These are phyloP conservation scores for Candida sphagnicola DNA, from an alignment of 805 yeast genomes.

Conservation along the genomic window DNA sequence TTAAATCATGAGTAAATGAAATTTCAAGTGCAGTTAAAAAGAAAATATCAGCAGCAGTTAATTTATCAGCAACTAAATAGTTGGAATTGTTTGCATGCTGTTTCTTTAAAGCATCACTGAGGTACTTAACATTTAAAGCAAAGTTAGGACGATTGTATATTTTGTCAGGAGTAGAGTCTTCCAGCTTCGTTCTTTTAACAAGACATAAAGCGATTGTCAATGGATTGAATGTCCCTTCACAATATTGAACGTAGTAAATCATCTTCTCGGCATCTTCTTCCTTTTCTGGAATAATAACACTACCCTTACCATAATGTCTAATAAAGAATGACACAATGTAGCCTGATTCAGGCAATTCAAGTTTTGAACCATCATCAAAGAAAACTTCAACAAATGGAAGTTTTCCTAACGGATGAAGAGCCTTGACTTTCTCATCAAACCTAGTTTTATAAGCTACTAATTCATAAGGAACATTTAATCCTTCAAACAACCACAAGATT, in stretches of 20 bases:
- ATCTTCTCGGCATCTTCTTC: constrained; percentile 40
- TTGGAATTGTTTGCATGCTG: constrained; percentile 23
- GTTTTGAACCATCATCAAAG: constrained; percentile 15
- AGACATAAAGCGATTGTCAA: constrained; percentile 30
- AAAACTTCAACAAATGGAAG: constrained; percentile 26
- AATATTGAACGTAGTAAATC: constrained; percentile 48
- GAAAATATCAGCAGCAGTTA: constrained; percentile 35
- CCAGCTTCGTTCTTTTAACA: neutral
- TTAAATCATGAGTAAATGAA: neutral
- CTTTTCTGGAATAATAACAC: constrained; percentile 32
- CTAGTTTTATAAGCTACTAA: constrained; percentile 23
- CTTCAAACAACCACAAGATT: constrained; percentile 34
- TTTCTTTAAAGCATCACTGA: constrained; percentile 24
- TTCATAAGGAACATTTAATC: constrained; percentile 27
- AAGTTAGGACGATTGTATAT: constrained; percentile 23
- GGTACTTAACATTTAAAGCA: constrained; percentile 18
- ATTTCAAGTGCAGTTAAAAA: constrained; percentile 11
- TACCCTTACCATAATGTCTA: constrained; percentile 41
- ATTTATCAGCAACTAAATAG: constrained; percentile 31
- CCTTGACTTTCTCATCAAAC: constrained; percentile 15
- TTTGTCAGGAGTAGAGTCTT: constrained; percentile 7
- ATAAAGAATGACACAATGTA: constrained; percentile 50
- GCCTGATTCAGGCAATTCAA: constrained; percentile 53
- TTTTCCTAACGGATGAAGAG: constrained; percentile 31
- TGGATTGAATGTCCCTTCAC: constrained; percentile 61